Percentiles rank a stretch among this genome's conserved stretches.
Conservation (phyloP, 2,329 filamentous ascomycete species). For the Penicillium sp. region DNA sequence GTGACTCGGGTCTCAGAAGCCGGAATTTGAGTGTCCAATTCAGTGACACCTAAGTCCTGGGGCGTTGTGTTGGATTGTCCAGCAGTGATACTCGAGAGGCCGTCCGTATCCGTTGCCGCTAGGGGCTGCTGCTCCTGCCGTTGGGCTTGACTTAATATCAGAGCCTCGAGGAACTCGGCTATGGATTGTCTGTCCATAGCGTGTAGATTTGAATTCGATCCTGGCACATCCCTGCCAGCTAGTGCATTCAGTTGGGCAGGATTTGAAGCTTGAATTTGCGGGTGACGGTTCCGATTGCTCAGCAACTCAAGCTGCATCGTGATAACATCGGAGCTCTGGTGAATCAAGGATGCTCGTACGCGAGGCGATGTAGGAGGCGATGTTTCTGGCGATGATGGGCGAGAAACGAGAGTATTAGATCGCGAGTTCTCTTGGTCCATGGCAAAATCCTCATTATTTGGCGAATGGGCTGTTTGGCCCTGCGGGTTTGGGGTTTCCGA, state of each 20-base stretch:
- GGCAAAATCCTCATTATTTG: conserved; percentile 8
- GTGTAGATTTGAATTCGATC: conserved; percentile 12
- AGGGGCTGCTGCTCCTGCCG: conserved; percentile 15
- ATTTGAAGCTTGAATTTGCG: conserved; percentile 15
- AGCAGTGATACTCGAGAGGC: conserved; percentile 21
- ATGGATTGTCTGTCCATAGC: conserved; percentile 29
- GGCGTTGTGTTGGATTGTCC: conserved; percentile 15
- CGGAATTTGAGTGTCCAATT: conserved; percentile 6
- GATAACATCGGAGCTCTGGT: conserved; percentile 44
- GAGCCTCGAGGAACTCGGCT: conserved; percentile 36
- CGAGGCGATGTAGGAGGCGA: conserved; percentile 43
- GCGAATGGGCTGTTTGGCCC: conserved; percentile 12
- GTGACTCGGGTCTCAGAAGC: conserved; percentile 5
- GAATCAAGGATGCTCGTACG: conserved; percentile 43
- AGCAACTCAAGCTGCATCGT: conserved; percentile 46
- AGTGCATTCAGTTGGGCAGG: conserved; percentile 15
- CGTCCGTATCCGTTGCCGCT: conserved; percentile 22
- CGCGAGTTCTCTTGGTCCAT: conserved; percentile 32
- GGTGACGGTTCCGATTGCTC: conserved; percentile 30
- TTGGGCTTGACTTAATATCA: conserved; percentile 33
- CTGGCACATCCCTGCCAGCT: conserved; percentile 12
- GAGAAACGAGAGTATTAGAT: conserved; percentile 43
- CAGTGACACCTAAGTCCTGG: conserved; percentile 10
- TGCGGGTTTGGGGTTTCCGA: conserved; percentile 15
- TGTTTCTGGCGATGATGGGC: conserved; percentile 39